Conservation (phyloP, 805 yeast species). For the Priceomyces carsonii region DNA sequence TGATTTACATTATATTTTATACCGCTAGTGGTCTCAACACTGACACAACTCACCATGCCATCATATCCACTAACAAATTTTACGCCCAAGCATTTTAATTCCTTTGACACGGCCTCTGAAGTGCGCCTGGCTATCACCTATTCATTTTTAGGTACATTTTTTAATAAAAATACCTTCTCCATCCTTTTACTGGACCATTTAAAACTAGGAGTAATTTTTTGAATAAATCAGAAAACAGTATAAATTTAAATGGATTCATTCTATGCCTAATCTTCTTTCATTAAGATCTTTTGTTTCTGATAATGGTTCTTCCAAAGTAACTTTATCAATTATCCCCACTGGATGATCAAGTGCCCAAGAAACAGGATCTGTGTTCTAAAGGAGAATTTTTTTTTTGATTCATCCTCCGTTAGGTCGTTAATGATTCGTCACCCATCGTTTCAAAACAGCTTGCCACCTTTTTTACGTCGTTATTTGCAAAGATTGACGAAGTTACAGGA, state of each 20-base stretch:
- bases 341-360: background rate
- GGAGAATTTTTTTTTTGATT: background rate
- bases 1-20: slow-evolving; percentile 25
- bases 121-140: slow-evolving; percentile 1
- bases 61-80: slow-evolving; percentile 1
- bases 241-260: slow-evolving; percentile 1
- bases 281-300: background rate
- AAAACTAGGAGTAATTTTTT: slow-evolving; percentile 1
- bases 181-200: slow-evolving; percentile 4
- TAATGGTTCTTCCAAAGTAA: slow-evolving; percentile 2
- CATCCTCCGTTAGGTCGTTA: background rate
- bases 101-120: background rate
- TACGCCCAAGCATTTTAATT: background rate
- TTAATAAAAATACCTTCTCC: slow-evolving; percentile 2
- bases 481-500: slow-evolving; percentile 4
- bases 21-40: slow-evolving; percentile 17
- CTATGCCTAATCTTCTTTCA: background rate
- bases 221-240: background rate
- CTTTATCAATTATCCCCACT: background rate
- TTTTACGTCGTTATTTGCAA: slow-evolving; percentile 10
- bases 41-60: background rate
- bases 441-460: slow-evolving; percentile 5
- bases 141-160: background rate
- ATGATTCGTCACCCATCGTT: background rate
- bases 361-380: slow-evolving; percentile 1